phyloP scores from a whole-genome alignment of 495 filamentous ascomycete genomes.

The Aspergillus affinis region DNA sequence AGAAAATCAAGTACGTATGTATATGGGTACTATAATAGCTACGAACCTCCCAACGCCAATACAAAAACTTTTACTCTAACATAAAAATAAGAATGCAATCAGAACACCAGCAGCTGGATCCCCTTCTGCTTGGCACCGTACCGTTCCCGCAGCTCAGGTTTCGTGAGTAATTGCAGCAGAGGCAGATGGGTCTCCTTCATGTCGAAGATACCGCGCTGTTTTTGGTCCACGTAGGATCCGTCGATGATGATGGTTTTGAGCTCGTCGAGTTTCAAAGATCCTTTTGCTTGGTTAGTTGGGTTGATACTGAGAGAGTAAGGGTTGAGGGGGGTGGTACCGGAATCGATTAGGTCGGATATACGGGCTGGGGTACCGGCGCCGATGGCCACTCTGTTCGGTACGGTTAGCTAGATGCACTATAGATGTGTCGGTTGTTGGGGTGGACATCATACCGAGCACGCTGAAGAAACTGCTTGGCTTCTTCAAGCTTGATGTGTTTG shows the following conservation, averaged over 20 bases:
- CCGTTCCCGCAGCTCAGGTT: conserved; percentile 64
- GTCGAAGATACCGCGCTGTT: conserved; percentile 87
- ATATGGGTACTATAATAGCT: not conserved
- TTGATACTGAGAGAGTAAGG: too few relatives aligned
- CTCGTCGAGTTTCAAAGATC: conserved; percentile 62
- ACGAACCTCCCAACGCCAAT: conserved; percentile 17
- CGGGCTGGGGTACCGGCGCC: conserved; percentile 86
- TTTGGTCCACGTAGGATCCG: conserved; percentile 85
- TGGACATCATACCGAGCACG: conserved; percentile 50
- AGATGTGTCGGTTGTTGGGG: too few relatives aligned
- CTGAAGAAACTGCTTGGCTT: conserved; percentile 73
- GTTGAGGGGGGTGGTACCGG: conserved; percentile 48
- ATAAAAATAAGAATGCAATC: conserved; percentile 12
- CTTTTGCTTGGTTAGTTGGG: conserved; percentile 35
- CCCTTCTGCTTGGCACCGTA: conserved; percentile 50
- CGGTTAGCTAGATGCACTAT: conserved; percentile 17
- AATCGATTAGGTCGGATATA: conserved; percentile 75
- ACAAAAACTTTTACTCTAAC: conserved; percentile 5
- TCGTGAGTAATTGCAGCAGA: conserved; percentile 65
- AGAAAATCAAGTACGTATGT: not conserved
- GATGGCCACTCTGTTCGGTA: conserved; percentile 62
- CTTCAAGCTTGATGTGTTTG: conserved; percentile 94
- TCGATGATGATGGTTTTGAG: conserved; percentile 83
- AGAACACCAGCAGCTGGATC: conserved; percentile 44
- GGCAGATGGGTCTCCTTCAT: conserved; percentile 87